phyloP scores from a whole-genome alignment of 1,284 basidiomycete genomes.

The Athelia psychrophila region DNA sequence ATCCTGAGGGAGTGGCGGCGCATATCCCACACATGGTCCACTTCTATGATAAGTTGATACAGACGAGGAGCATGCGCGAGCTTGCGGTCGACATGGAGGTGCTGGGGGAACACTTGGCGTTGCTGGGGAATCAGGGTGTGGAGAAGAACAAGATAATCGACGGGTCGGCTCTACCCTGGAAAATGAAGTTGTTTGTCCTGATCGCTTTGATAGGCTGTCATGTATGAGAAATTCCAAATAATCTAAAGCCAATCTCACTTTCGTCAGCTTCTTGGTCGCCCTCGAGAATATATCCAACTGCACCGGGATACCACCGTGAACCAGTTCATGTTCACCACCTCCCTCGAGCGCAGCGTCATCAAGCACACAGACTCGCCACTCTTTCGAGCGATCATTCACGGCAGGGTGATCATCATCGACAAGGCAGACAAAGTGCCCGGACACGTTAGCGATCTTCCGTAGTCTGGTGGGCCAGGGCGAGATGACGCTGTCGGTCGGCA shows the following conservation, averaged over 20 bases:
- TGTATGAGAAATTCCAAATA: conserved; percentile 25
- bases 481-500: conserved; percentile 58
- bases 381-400: conserved; percentile 55
- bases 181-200: too few species aligned
- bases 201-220: conserved; percentile 39
- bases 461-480: conserved; percentile 63
- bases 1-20: conserved; percentile 50
- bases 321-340: conserved; percentile 66
- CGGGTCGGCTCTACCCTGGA: conserved; percentile 22
- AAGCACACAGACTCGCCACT: conserved; percentile 63
- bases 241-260: neutral
- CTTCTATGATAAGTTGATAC: conserved; percentile 66
- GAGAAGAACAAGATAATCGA: conserved; percentile 71
- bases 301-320: conserved; percentile 69
- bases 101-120: conserved; percentile 57
- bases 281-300: conserved; percentile 67
- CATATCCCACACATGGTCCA: conserved; percentile 66
- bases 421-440: conserved; percentile 72
- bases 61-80: conserved; percentile 63
- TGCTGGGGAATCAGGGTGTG: conserved; percentile 66
- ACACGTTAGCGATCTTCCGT: conserved; percentile 64
- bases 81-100: conserved; percentile 59
- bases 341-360: conserved; percentile 52
- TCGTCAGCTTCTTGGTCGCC: conserved; percentile 49
- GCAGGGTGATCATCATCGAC: conserved; percentile 62